Base-by-base conservation (phyloP, 306 rosid species). In the Cyamopsis tetragonoloba region DNA sequence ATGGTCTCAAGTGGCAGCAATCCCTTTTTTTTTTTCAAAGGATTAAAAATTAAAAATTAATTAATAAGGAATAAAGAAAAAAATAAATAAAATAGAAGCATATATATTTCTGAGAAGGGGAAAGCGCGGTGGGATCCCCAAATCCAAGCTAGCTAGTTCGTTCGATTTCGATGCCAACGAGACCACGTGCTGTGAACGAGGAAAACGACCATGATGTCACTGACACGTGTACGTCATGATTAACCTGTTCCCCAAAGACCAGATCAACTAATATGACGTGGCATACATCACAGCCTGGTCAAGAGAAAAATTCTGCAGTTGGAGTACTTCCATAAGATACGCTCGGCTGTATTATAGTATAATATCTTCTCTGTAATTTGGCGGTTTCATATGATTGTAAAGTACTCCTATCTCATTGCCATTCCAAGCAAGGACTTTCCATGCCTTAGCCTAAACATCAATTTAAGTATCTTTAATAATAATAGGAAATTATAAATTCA, bases 171-270 rank as follows among this genome's bases (percentile, higher is more conserved):
- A 18, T 43, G 84, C 81, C 84, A 75, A 6, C 81, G 73, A 54
- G 73, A 84, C 87, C 92, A 87, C 76, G 70, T 81, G 88, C 8
- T 19, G 39, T 41, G 12, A 65, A 44, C 3, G 7, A 18, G 61
- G 42, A n/a, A 14, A 58, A 46, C 13, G 2, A 13, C 61, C 41
- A 47, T 23, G 48, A 30, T 50, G 65, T 34, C 32, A 35, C 65
- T 14, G 65, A 65, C 78, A 74, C 35, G 79, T 57, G 57, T 70
- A 18, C 4, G 39, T 17, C 74, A 75, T 37, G 49, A 76, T 68
- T 38, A 60, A 10, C 5, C n/a, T 39, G 67, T 68, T n/a, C 57
- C 20, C 46, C 6, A 32, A 18, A 50, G 43, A 69, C 60, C 56
- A 15, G 54, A 65, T 51, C 62, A 76, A 23, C 60, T 13, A 30